These are phyloP conservation scores for Cryptosporidium tyzzeri DNA, from an alignment of 169 alveolate species.

Conservation along the genomic window DNA sequence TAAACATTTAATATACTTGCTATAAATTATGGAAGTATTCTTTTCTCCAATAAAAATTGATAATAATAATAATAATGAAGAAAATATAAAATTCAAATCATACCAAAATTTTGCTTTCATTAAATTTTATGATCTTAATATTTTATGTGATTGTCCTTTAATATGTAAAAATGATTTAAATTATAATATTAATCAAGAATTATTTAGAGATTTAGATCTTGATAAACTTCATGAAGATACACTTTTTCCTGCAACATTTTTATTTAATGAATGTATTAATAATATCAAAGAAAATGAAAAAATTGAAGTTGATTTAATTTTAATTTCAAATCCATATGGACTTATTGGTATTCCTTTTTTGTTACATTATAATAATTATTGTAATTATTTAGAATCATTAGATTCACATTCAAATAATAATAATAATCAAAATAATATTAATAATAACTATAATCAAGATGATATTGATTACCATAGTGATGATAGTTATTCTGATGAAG, in stretches of 20 bases:
- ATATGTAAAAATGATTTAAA: conserved; percentile 41
- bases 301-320: conserved; percentile 48
- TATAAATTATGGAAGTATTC: conserved; percentile 38
- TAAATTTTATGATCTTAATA: conserved; percentile 54
- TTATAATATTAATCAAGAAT: conserved; percentile 5
- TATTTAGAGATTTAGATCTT: conserved; percentile 27
- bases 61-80: not conserved
- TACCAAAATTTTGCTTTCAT: conserved; percentile 36
- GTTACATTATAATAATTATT: conserved; percentile 36
- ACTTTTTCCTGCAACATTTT: conserved; percentile 47
- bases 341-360: conserved; percentile 59
- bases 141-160: conserved; percentile 72
- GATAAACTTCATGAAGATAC: conserved; percentile 52
- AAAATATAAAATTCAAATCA: conserved; percentile 23
- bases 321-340: conserved; percentile 58
- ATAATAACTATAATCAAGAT: not conserved
- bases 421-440: not conserved
- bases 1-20: not conserved
- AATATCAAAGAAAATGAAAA: conserved; percentile 16
- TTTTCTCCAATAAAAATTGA: conserved; percentile 35
- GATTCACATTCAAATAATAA: not conserved
- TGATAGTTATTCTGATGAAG: conserved; percentile 12
- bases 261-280: conserved; percentile 16
- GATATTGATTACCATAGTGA: conserved; percentile 13
- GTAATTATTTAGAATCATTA: not conserved